These are phyloP conservation scores for Fusarium neocosmosporiellum DNA, from an alignment of 2,329 filamentous ascomycete species.

Conservation along the genomic window DNA sequence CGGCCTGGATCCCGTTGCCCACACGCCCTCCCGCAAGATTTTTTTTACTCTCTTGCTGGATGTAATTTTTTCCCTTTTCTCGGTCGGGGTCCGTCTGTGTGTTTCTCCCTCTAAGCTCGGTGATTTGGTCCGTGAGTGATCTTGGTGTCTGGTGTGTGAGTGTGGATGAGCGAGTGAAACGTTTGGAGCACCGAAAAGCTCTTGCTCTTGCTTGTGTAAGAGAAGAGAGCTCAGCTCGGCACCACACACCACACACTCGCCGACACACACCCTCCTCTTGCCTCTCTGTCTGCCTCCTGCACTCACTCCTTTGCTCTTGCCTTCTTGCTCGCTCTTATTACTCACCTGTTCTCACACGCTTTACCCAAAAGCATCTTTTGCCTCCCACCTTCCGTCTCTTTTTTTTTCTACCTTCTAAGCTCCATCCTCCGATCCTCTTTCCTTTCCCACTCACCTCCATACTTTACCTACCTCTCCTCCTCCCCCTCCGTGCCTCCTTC, in stretches of 20 bases:
- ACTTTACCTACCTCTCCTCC: conserved; percentile 10
- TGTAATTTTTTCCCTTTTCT: conserved; percentile 6
- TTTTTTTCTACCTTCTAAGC: conserved; percentile 32
- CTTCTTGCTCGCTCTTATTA: conserved; percentile 36
- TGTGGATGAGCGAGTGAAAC: conserved; percentile 19
- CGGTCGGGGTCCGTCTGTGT: conserved; percentile 9
- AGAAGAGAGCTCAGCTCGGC: conserved; percentile 36
- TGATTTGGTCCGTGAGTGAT: conserved; percentile 2
- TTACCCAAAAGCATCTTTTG: conserved; percentile 43
- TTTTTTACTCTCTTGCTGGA: conserved; percentile 17
- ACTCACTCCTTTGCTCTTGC: conserved; percentile 22
- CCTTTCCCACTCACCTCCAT: conserved; percentile 25
- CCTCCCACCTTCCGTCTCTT: conserved; percentile 43
- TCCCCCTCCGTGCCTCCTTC: conserved; percentile 12
- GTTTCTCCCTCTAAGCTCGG: background rate
- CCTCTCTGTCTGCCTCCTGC: conserved; percentile 31
- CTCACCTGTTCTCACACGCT: conserved; percentile 38
- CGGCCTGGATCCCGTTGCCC: conserved; percentile 34
- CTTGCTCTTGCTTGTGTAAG: conserved; percentile 14
- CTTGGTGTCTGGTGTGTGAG: conserved; percentile 20
- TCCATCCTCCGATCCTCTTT: conserved; percentile 32
- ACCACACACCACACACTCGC: conserved; percentile 38
- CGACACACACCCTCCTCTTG: conserved; percentile 40
- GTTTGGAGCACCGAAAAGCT: conserved; percentile 22
- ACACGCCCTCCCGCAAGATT: conserved; percentile 40